Conservation (phyloP, 257 asterid species). For the Nicotiana undulata region DNA sequence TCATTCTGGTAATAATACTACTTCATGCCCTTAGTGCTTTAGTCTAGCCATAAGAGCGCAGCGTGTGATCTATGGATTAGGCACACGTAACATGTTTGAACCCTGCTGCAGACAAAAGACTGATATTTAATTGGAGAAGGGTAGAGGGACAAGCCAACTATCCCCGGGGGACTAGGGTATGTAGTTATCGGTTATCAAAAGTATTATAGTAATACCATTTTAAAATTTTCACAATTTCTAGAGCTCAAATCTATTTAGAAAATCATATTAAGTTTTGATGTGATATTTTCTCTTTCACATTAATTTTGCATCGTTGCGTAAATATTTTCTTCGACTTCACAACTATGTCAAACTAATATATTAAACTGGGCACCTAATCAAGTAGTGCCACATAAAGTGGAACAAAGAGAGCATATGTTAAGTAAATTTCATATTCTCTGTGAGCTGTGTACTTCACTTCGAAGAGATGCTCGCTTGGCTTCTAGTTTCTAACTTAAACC, state of each 20-base stretch:
- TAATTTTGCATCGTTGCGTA: not conserved
- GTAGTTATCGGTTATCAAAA: not conserved
- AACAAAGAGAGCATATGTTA: not conserved
- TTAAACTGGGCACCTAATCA: not conserved
- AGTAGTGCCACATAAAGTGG: not conserved
- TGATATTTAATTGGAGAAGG: not conserved
- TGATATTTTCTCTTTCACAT: not conserved
- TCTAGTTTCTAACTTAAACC: not conserved
- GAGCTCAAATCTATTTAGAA: not conserved
- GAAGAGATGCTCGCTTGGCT: not conserved
- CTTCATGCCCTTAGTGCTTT: too few species aligned
- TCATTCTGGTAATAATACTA: too few species aligned
- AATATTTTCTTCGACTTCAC: not conserved
- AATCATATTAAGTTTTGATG: not conserved
- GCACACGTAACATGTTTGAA: too few species aligned
- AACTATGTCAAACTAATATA: not conserved
- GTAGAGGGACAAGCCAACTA: not conserved
- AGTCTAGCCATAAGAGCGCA: too few species aligned
- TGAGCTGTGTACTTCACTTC: not conserved
- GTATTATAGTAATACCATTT: not conserved
- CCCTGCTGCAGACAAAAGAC: not conserved
- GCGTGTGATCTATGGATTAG: too few species aligned
- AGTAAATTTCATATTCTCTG: not conserved
- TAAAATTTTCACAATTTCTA: not conserved
- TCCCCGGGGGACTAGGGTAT: not conserved